Evolutionary conservation across 78 protist species (phyloP), one percentile per base, ranked within the genome.

Genomic region (Paratrimastix pyriformis): DNA sequence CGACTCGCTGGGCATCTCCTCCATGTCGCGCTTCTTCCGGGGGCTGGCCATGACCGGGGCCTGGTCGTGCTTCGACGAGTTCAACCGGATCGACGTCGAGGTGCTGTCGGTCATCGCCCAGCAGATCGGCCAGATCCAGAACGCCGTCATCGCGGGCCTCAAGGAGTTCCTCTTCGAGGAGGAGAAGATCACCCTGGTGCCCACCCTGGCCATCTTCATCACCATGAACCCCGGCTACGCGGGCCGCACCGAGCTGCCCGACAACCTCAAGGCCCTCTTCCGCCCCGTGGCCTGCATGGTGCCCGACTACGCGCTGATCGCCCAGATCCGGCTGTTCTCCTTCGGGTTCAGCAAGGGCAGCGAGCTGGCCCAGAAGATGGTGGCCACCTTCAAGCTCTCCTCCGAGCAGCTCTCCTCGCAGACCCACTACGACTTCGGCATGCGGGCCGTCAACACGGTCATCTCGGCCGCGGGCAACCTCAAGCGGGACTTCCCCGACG

Each of bases 221-320:
- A 90, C 94, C n/a, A 90, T 90, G 94, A 90, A 90, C 65, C 94
- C 94, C 1, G 94, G 92, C 11, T 87, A 90, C 80, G 90, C 89
- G 0, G 93, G 93, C 44, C 76, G 93, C 29, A 72, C 91, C 0
- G 35, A 83, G 29, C 64, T 81, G 35, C 87, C 89, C 26, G 88
- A 84, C 72, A 83, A 82, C 54, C 46, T 87, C 62, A 85, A 90
- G 80, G 90, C 80, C 11, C 73, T 88, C 4, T 93, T 93, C 89
- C 92, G 98, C 21, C 50, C 85, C 6, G 80, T 91, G 42, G 95
- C 96, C 11, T 89, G 89, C 95, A 92, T 91, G 74, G 90, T 88
- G 11, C 97, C 97, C 9, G 92, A 89, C 80, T 90, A 88, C 64
- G 93, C 90, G 8, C 75, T 89, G 42, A 93, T 93, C 29, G 92